Percentiles rank a stretch among this genome's conserved stretches.
Evolutionary conservation across 2,329 filamentous ascomycete species (phyloP).

Genomic region (Fusarium cicatricum): DNA sequence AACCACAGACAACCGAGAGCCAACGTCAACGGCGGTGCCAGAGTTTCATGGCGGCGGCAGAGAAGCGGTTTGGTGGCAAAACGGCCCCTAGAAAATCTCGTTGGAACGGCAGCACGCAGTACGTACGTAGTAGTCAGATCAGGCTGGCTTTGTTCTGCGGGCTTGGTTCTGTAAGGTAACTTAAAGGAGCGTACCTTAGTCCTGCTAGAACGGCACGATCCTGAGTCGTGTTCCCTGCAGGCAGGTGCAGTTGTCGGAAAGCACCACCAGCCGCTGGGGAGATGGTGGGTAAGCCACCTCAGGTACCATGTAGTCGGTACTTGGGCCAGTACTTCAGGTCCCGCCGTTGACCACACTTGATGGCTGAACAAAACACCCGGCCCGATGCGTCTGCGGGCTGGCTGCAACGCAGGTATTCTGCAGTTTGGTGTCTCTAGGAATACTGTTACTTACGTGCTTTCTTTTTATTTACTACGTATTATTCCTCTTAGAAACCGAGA

Average conservation of each 20-base stretch:
- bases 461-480: conserved; percentile 1
- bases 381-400: neutral
- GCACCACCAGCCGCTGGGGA: neutral
- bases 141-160: neutral
- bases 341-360: neutral
- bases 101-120: neutral
- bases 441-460: too few relatives aligned
- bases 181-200: conserved; percentile 15
- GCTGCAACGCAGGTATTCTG: neutral
- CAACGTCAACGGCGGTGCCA: conserved; percentile 14
- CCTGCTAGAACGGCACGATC: conserved; percentile 22
- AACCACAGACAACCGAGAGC: conserved; percentile 3
- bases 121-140: neutral
- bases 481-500: neutral
- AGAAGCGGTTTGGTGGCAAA: conserved; percentile 4
- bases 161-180: neutral
- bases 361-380: neutral
- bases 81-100: neutral
- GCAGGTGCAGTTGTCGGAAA: conserved; percentile 11
- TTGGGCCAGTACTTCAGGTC: neutral
- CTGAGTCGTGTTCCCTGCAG: conserved; percentile 39
- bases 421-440: too few relatives aligned
- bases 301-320: conserved; percentile 1
- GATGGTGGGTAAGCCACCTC: neutral
- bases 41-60: neutral